Base-by-base conservation (phyloP, 1,139 yeast species). In the Suhomyces guaymorum region DNA sequence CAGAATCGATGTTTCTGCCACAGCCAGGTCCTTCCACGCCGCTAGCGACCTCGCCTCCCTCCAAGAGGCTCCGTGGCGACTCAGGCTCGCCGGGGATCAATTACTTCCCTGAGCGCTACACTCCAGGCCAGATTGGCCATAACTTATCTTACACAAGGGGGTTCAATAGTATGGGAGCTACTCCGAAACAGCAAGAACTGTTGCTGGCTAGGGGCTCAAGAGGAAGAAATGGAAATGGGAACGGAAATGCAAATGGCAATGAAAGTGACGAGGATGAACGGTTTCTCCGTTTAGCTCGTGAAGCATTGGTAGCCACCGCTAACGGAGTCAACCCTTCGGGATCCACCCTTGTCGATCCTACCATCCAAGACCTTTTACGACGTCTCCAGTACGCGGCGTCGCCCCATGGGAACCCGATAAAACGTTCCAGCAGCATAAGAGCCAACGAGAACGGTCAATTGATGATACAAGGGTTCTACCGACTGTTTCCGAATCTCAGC, bases 381-480 rank as follows among this genome's bases (percentile, higher is more conserved):
- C 51, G 82, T 39, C 57, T 76, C 32, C 80, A 75, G 44, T 77
- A 77, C 46, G 75, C 75, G 9, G 59, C 70, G 37, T 66, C 79
- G 16, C 81, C 82, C 3, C 82, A 76, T 52, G 47, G 70, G 32
- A 70, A 70, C 43, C 76, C 75, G 5, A 70, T 70, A 16, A 58
- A 57, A 25, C 55, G 55, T 24, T 59, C 66, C 7, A 58, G 60
- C 9, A 54, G 55, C 16, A 61, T 70, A n/a, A 54, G 52, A 15
- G 63, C 70, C 28, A 69, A 69, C 44, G 66, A 59, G 27, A 62
- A 59, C 35, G 75, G 76, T 4, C 71, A 67, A 42, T 54, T 70
- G 35, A 68, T 66, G 62, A 66, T 70, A 32, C 73, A 65, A 28
- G 65, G 59, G 12, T 70, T 70, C 45, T 70, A 70, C 47, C 53